Conservation (phyloP, 1,284 basidiomycete genomes). For the Apiotrichum gamsii region DNA sequence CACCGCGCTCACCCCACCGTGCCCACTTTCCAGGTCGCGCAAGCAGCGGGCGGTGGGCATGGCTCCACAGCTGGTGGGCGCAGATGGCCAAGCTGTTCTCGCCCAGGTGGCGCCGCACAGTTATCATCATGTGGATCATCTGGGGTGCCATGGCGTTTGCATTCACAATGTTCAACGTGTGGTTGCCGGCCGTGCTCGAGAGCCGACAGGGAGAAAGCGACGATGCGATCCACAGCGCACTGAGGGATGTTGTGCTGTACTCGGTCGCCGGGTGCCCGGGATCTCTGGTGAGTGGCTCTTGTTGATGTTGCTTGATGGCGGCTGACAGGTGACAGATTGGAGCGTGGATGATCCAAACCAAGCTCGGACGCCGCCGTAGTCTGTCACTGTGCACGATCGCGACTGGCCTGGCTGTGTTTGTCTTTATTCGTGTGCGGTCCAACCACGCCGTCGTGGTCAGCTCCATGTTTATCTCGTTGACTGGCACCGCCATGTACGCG, state of each 20-base stretch:
- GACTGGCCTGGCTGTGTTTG: slow-evolving; percentile 71
- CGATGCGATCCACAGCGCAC: slow-evolving; percentile 58
- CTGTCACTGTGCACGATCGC: slow-evolving; percentile 72
- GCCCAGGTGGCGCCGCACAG: slow-evolving; percentile 75
- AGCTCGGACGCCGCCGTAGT: slow-evolving; percentile 67
- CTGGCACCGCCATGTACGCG: slow-evolving; percentile 85
- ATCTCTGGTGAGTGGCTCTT: slow-evolving; percentile 62
- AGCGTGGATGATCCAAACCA: slow-evolving; percentile 77
- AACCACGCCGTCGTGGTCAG: slow-evolving; percentile 64
- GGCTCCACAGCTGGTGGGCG: slow-evolving; percentile 54
- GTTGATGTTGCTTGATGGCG: background rate
- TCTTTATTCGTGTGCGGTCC: slow-evolving; percentile 62
- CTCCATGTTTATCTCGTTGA: slow-evolving; percentile 72
- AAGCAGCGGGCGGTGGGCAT: background rate
- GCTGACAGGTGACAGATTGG: slow-evolving; percentile 58
- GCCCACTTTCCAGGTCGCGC: background rate
- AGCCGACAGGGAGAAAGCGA: slow-evolving; percentile 41
- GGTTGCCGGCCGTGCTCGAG: slow-evolving; percentile 78
- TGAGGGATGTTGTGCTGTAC: slow-evolving; percentile 69
- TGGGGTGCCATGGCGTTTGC: slow-evolving; percentile 78
- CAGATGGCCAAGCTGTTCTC: slow-evolving; percentile 69
- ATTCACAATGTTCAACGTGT: slow-evolving; percentile 96
- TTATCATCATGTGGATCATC: slow-evolving; percentile 72
- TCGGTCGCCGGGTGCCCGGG: slow-evolving; percentile 76
- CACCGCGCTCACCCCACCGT: background rate